Base-by-base conservation (phyloP, 148 eudicot genomes). In the Nepenthes mirabilis region DNA sequence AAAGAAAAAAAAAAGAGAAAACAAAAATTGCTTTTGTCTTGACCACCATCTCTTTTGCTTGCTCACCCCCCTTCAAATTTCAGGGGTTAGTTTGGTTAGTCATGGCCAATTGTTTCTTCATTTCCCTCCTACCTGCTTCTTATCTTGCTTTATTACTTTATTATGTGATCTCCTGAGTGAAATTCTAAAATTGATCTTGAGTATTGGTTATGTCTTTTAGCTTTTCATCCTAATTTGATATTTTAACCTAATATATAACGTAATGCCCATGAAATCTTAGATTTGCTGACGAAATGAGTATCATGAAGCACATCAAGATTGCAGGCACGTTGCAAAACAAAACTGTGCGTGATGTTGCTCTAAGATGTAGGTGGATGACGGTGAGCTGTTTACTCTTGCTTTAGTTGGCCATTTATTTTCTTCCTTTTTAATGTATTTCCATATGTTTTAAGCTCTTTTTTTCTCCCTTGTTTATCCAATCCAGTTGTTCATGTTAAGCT, bases 271-370 rank as follows among this genome's bases (percentile, higher is more conserved):
- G 13, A 43, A 23, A 47, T 55, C 12, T 23, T 66, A 90, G 97
- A 76, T 86, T 70, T 70, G 80, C 75, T 37, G 75, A 73, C 43
- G 95, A 82, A 70, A 90, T 95, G 51, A 86, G 73, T 75, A 90
- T 90, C 72, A 54, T 82, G 85, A 76, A 59, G 73, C 86, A 86
- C 61, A 75, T 83, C 56, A 90, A 90, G 69, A 90, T 90, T 70
- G 94, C 97, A 69, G 88, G 88, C 35, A 69, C 67, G 40, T 70
- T 90, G 70, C 79, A 73, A 58, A 88, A 90, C 43, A 90, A 90
- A 78, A 82, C 90, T 67, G 95, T 90, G 37, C 90, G 97, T 53
- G 97, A 86, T 69, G 97, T 90, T 67, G 95, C 97, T 73, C 70
- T 90, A 56, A 77, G 97, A 74, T 90, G 97, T 73, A 83, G 82